Conservation (phyloP, 257 asterid genomes). For the Solanum ossicruentum region DNA sequence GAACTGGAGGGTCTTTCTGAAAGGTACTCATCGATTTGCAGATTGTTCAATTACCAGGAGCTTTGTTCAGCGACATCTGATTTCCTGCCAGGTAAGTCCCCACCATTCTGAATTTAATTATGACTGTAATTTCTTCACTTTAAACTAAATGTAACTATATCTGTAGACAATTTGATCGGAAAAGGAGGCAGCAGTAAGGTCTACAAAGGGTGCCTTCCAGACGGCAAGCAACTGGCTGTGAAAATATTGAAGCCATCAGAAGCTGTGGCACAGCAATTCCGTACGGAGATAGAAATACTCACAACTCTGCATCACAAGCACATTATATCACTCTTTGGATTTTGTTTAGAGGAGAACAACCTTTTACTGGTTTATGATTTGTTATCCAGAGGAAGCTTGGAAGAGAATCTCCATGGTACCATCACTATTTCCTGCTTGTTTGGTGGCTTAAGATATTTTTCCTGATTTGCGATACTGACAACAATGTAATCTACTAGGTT, state of each 20-base stretch:
- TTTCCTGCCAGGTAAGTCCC: slow-evolving; percentile 45
- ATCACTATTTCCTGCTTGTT: slow-evolving; percentile 1
- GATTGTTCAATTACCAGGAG: slow-evolving; percentile 57
- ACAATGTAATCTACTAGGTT: slow-evolving; percentile 23
- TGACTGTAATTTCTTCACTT: not conserved
- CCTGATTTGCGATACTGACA: slow-evolving; percentile 1
- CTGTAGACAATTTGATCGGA: slow-evolving; percentile 68
- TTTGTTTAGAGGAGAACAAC: slow-evolving; percentile 56
- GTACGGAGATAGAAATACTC: slow-evolving; percentile 67
- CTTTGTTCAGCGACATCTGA: slow-evolving; percentile 56
- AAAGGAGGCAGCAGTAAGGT: slow-evolving; percentile 89
- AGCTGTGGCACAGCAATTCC: slow-evolving; percentile 53
- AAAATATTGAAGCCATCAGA: slow-evolving; percentile 65
- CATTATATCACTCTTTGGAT: slow-evolving; percentile 60
- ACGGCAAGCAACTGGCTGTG: slow-evolving; percentile 60
- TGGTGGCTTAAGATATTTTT: not conserved
- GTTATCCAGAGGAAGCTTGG: slow-evolving; percentile 81
- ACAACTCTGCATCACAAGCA: slow-evolving; percentile 60
- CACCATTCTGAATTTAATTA: not conserved
- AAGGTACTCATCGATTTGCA: slow-evolving; percentile 41
- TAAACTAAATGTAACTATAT: not conserved
- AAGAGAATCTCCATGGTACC: slow-evolving; percentile 82
- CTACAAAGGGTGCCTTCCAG: slow-evolving; percentile 59
- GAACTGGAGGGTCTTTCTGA: slow-evolving; percentile 48
- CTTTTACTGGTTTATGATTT: slow-evolving; percentile 72